These are phyloP conservation scores for Tephrocybe sp. DNA, from an alignment of 768 basidiomycete species.

Conservation along the genomic window DNA sequence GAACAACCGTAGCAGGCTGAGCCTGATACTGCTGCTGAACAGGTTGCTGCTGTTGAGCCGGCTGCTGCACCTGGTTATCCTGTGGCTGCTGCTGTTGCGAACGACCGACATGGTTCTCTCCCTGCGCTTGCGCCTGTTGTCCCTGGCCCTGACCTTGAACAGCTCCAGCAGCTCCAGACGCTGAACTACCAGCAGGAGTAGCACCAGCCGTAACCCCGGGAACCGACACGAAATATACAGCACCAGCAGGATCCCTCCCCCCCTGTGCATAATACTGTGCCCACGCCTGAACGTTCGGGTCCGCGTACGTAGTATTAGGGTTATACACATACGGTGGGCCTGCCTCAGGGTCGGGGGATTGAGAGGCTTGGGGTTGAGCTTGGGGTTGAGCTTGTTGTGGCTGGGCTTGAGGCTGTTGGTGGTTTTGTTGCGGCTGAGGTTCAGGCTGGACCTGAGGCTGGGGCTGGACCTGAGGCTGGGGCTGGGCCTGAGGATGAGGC, in stretches of 20 bases:
- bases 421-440: conserved; percentile 7
- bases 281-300: conserved; percentile 84
- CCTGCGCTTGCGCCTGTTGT: conserved; percentile 8
- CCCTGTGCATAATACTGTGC: conserved; percentile 83
- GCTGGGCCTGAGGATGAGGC: conserved; percentile 22
- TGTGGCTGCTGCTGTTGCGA: conserved; percentile 16
- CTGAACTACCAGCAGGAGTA: too few species aligned
- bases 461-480: conserved; percentile 9
- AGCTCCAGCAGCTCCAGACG: too few species aligned
- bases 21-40: conserved; percentile 10
- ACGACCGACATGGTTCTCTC: too few species aligned
- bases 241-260: conserved; percentile 68
- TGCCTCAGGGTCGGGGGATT: conserved; percentile 22
- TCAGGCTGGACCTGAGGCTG: conserved; percentile 20
- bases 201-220: conserved; percentile 62
- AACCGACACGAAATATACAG: conserved; percentile 78
- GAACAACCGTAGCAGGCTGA: neutral
- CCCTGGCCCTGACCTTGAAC: neutral
- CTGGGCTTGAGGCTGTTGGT: conserved; percentile 18
- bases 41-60: conserved; percentile 14
- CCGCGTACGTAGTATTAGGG: conserved; percentile 64
- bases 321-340: conserved; percentile 60
- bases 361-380: conserved; percentile 24
- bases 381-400: conserved; percentile 23
- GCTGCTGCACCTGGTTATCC: conserved; percentile 19